These are phyloP conservation scores for Cantharellus cinnabarinus DNA, from an alignment of 768 basidiomycete genomes.

Conservation along the genomic window DNA sequence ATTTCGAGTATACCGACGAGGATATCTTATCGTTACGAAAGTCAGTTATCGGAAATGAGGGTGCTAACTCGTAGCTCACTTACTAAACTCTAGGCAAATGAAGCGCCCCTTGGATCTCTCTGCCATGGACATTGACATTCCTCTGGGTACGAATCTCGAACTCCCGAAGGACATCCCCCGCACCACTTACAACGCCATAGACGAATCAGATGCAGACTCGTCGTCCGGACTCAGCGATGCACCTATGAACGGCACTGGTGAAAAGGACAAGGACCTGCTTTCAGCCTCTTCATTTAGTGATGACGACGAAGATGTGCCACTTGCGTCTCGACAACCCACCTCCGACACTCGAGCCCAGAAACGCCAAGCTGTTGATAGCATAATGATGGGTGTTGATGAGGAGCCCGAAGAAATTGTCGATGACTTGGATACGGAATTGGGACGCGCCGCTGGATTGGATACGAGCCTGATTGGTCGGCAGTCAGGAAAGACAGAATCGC, in stretches of 20 bases:
- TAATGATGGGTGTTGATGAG: neutral
- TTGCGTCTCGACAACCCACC: conserved; percentile 23
- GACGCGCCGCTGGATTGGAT: neutral
- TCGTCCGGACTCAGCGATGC: conserved; percentile 20
- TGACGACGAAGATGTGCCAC: conserved; percentile 31
- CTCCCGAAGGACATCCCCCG: neutral
- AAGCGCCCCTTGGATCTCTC: neutral
- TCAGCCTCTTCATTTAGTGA: conserved; percentile 39
- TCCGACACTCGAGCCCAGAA: neutral
- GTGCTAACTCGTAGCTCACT: neutral
- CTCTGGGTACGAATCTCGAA: neutral
- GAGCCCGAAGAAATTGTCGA: neutral
- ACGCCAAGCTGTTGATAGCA: neutral
- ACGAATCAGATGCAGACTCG: conserved; percentile 1
- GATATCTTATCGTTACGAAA: conserved; percentile 47
- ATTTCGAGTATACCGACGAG: conserved; percentile 57
- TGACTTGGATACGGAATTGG: neutral
- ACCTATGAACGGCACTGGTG: conserved; percentile 30
- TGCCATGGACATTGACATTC: neutral
- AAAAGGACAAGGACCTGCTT: conserved; percentile 16
- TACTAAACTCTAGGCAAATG: neutral
- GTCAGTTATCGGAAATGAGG: conserved; percentile 25
- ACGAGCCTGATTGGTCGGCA: neutral
- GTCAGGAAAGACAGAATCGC: neutral
- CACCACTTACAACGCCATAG: neutral